Percentiles rank a stretch among this genome's conserved stretches.
phyloP scores from a whole-genome alignment of 495 filamentous ascomycete genomes.

The Oleoguttula mirabilis region DNA sequence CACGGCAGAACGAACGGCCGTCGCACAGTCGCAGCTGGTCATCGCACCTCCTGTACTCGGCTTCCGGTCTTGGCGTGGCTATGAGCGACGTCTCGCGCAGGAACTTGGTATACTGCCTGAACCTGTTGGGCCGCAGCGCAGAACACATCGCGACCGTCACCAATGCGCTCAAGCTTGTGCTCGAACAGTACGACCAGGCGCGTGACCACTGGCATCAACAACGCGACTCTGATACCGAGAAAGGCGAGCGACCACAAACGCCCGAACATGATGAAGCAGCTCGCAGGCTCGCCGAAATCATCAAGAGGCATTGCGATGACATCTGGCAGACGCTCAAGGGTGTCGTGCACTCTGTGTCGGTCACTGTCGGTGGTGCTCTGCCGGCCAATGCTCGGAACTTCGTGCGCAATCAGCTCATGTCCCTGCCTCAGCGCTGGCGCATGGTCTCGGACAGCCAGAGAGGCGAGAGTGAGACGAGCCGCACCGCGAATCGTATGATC shows the following conservation, averaged over 20 bases:
- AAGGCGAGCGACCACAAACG: constrained; percentile 19
- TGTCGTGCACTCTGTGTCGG: constrained; percentile 66
- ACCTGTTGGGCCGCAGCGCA: constrained; percentile 65
- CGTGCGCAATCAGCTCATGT: constrained; percentile 66
- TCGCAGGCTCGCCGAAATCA: constrained; percentile 42
- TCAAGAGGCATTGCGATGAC: constrained; percentile 57
- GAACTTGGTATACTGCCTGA: constrained; percentile 64
- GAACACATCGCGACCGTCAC: constrained; percentile 59
- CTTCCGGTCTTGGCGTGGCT: constrained; percentile 71
- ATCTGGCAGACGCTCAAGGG: constrained; percentile 63
- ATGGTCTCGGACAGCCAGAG: constrained; percentile 32
- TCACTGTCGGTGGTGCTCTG: constrained; percentile 70
- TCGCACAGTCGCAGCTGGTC: constrained; percentile 49
- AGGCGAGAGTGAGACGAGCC: constrained; percentile 31
- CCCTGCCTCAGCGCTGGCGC: constrained; percentile 65
- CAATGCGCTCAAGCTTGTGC: constrained; percentile 50
- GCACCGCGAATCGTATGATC: constrained; percentile 55
- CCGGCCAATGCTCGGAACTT: constrained; percentile 71
- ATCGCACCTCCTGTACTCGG: constrained; percentile 66
- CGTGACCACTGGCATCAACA: constrained; percentile 19
- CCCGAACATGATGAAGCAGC: constrained; percentile 31
- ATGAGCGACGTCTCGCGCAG: constrained; percentile 74
- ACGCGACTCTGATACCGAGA: constrained; percentile 19
- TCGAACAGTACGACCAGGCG: constrained; percentile 63
- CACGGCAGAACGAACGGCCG: constrained; percentile 11